A percentile compares a stretch with the other conserved stretches of the same genome.
These are phyloP conservation scores for Viridothelium virens DNA, from an alignment of 495 filamentous ascomycete genomes.

Conservation along the genomic window DNA sequence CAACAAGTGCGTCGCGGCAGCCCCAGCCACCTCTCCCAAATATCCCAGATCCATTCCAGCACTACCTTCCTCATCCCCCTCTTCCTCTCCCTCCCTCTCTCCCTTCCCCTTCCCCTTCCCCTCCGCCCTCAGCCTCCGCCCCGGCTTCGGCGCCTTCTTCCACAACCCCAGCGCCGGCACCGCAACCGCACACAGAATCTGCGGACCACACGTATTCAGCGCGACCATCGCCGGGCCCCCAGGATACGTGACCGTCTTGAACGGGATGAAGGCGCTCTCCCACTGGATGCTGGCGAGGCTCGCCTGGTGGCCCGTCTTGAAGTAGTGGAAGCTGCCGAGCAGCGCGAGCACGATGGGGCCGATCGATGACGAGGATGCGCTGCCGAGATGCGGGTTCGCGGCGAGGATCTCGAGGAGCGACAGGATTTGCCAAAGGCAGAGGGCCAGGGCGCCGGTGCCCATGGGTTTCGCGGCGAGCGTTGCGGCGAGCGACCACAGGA, in stretches of 20 bases:
- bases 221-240: conserved; percentile 76
- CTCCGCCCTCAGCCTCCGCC: conserved; percentile 70
- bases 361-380: conserved; percentile 52
- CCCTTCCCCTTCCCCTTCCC: conserved; percentile 19
- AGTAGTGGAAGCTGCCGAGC: conserved; percentile 86
- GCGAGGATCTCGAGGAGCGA: conserved; percentile 83
- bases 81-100: background rate
- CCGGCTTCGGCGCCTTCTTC: conserved; percentile 60
- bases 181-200: conserved; percentile 69
- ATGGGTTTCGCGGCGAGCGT: conserved; percentile 88
- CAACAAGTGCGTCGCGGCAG: conserved; percentile 62
- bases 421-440: conserved; percentile 78
- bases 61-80: background rate
- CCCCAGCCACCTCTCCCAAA: conserved; percentile 60
- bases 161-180: conserved; percentile 79
- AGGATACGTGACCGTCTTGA: conserved; percentile 75
- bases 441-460: conserved; percentile 73
- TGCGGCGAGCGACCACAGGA: conserved; percentile 66
- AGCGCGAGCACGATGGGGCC: conserved; percentile 78
- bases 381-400: conserved; percentile 50
- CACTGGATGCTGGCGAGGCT: conserved; percentile 84
- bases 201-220: conserved; percentile 81
- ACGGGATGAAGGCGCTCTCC: conserved; percentile 91
- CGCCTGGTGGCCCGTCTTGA: conserved; percentile 97
- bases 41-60: conserved; percentile 40